Conservation (phyloP, 2,329 filamentous ascomycete genomes). For the Calonectria honghensis region DNA sequence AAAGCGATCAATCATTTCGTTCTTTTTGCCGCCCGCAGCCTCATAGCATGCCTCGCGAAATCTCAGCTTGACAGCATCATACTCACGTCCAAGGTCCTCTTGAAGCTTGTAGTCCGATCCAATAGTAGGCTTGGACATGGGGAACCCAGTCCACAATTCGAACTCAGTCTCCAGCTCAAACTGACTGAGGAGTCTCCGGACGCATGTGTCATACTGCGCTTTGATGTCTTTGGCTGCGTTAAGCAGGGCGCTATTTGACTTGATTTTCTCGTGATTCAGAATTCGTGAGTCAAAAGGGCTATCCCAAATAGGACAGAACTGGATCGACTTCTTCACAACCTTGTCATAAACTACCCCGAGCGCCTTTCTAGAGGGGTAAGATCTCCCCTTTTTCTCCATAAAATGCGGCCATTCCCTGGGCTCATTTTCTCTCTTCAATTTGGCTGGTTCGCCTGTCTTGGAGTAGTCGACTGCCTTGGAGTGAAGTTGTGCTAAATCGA, state of each 20-base stretch:
- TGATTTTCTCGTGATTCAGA: slow-evolving; percentile 71
- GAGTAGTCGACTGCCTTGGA: slow-evolving; percentile 95
- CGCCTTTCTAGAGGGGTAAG: slow-evolving; percentile 81
- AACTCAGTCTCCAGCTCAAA: slow-evolving; percentile 91
- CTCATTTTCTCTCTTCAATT: slow-evolving; percentile 77
- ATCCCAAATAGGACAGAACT: slow-evolving; percentile 84
- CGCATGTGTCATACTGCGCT: slow-evolving; percentile 82
- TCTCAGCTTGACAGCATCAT: slow-evolving; percentile 78
- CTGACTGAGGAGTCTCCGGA: slow-evolving; percentile 89
- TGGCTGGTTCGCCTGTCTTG: slow-evolving; percentile 88
- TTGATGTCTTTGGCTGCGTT: slow-evolving; percentile 81
- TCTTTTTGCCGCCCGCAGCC: slow-evolving; percentile 76
- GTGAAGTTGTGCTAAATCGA: slow-evolving; percentile 86
- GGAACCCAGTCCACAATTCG: slow-evolving; percentile 92
- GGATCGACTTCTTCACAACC: slow-evolving; percentile 72
- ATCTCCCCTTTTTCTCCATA: slow-evolving; percentile 79
- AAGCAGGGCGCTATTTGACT: slow-evolving; percentile 73
- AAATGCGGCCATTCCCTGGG: slow-evolving; percentile 87
- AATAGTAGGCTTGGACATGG: slow-evolving; percentile 83
- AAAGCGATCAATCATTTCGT: slow-evolving; percentile 79
- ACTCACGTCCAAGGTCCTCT: slow-evolving; percentile 85
- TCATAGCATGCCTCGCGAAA: slow-evolving; percentile 81
- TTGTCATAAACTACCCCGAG: slow-evolving; percentile 90
- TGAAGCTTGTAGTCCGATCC: slow-evolving; percentile 89
- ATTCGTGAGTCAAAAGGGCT: slow-evolving; percentile 86